Conservation (phyloP, 192 early-diverging fungal species). For the Coemansia umbellata region DNA sequence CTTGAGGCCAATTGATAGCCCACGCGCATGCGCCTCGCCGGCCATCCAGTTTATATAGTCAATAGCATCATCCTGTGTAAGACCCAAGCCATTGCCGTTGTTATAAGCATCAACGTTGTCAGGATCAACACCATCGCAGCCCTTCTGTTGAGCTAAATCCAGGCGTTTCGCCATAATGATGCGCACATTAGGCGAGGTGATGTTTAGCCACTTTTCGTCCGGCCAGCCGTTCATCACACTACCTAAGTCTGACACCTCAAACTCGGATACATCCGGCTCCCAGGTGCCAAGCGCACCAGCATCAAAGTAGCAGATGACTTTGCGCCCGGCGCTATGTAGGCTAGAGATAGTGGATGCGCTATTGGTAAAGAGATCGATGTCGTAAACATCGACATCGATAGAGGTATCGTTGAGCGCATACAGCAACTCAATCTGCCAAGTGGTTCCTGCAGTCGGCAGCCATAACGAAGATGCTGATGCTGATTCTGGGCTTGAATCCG, state of each 20-base stretch:
- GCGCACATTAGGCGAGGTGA: background rate
- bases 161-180: background rate
- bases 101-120: constrained; percentile 1
- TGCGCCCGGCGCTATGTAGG: background rate
- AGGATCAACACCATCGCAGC: constrained; percentile 1
- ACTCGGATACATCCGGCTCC: background rate
- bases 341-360: background rate
- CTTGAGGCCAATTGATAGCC: background rate
- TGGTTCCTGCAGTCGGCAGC: background rate
- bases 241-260: background rate
- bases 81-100: background rate
- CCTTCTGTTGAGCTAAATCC: background rate
- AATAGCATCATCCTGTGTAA: background rate
- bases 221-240: background rate
- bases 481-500: background rate
- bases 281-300: background rate
- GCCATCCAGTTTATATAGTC: background rate
- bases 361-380: background rate
- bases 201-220: background rate
- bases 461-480: background rate
- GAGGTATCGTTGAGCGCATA: background rate
- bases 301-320: constrained; percentile 1
- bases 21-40: constrained; percentile 1
- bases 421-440: background rate
- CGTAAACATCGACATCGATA: background rate